Evolutionary conservation across 208 protist species (phyloP), one percentile per base, ranked within the genome.

Genomic region (Trichomonas tenax): DNA sequence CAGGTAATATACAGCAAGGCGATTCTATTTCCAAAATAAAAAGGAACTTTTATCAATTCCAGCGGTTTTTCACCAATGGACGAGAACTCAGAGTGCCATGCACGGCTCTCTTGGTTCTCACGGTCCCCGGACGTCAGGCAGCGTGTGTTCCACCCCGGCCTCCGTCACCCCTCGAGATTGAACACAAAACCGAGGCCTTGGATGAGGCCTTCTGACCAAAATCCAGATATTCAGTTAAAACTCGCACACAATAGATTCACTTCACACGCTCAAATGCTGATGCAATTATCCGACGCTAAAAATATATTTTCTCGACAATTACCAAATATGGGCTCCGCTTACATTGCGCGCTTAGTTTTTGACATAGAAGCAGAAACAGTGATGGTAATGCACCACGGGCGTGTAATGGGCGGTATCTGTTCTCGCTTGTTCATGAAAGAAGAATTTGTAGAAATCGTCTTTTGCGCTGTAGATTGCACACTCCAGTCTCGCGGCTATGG

Each of bases 261-360:
- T 38, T 23, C 31, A 58, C 86, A 93, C 31, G 14, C 86, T 2
- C 86, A 93, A 93, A 38, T 38, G 45, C 17, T 97, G 1, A 96
- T 97, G 41, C 21, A 40, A 36, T 96, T 98, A 26, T 95, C 97
- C 31, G 96, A 97, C 21, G 95, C 98, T 41, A 98, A 98, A 97
- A 98, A 98, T 96, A 97, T 98, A 45, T 98, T 98, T 96, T 96
- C 97, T 0, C 96, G 97, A 96, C 98, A 98, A 97, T 96, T 98
- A 34, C 98, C 98, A 41, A 98, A 98, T 58, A 98, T 98, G 98
- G 97, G 97, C 14, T 96, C 97, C n/a, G 97, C 98, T 45, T 98
- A 98, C 97, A 98, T 98, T 58, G 96, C 97, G 0, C 96, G 98
- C 23, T 96, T 98, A 21, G 98, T 98, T 63, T 97, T 98, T 96